Conservation (phyloP, 1,284 basidiomycete genomes). For the Fereydounia khargensis region DNA sequence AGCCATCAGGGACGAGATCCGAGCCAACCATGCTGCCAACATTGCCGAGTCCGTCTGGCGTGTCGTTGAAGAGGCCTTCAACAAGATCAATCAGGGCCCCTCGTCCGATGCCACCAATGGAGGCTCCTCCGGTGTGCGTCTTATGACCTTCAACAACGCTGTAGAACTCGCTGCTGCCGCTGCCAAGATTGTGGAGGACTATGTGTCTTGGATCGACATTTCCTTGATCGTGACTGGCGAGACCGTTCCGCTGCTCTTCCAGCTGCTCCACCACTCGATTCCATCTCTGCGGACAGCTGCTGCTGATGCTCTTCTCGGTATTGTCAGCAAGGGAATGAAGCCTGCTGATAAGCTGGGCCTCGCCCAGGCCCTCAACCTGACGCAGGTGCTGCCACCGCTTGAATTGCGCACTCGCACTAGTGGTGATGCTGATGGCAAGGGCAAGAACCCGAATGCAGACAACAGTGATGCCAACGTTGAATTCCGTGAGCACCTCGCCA, state of each 20-base stretch:
- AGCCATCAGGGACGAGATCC: slow-evolving; percentile 53
- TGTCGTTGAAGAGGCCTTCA: slow-evolving; percentile 71
- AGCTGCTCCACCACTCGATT: slow-evolving; percentile 68
- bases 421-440: not conserved
- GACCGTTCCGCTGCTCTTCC: slow-evolving; percentile 82
- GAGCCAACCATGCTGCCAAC: slow-evolving; percentile 66
- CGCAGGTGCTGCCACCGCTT: slow-evolving; percentile 36
- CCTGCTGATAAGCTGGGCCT: slow-evolving; percentile 86
- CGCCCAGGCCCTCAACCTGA: slow-evolving; percentile 76
- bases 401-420: slow-evolving; percentile 43
- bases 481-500: slow-evolving; percentile 85
- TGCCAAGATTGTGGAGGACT: slow-evolving; percentile 84
- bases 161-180: slow-evolving; percentile 69
- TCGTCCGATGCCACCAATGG: slow-evolving; percentile 9
- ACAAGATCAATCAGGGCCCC: slow-evolving; percentile 25
- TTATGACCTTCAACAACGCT: slow-evolving; percentile 59
- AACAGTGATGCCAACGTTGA: slow-evolving; percentile 69
- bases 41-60: slow-evolving; percentile 85
- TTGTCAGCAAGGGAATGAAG: slow-evolving; percentile 89
- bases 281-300: slow-evolving; percentile 76
- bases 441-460: slow-evolving; percentile 57
- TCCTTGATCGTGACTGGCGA: slow-evolving; percentile 88
- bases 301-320: slow-evolving; percentile 74
- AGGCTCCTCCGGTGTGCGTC: slow-evolving; percentile 63
- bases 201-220: slow-evolving; percentile 98